Evolutionary conservation across 2,329 filamentous ascomycete species (phyloP).

Genomic region (Fusarium redolens): DNA sequence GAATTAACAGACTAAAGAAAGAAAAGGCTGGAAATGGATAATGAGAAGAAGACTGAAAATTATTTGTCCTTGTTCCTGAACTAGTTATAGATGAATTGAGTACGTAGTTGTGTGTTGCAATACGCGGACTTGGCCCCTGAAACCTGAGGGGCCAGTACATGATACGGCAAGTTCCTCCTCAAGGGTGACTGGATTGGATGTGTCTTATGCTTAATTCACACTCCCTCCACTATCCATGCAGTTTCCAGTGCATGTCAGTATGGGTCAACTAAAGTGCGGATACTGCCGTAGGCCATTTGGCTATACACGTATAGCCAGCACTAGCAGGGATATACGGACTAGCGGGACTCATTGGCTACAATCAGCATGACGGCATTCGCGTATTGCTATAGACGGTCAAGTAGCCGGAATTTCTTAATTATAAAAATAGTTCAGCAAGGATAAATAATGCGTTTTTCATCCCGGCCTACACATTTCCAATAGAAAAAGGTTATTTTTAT

Average conservation of each 20-base stretch:
- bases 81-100: background rate
- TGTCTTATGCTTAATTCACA: background rate
- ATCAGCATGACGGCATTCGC: background rate
- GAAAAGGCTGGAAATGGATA: too few species aligned
- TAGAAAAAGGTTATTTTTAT: background rate
- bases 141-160: background rate
- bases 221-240: too few species aligned
- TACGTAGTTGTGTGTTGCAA: too few species aligned
- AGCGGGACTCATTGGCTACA: too few species aligned
- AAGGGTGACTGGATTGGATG: background rate
- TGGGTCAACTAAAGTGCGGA: background rate
- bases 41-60: background rate
- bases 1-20: background rate
- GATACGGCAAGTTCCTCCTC: background rate
- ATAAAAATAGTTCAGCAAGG: background rate
- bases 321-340: background rate
- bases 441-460: background rate
- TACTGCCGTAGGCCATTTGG: background rate
- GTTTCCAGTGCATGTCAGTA: accelerated
- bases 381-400: background rate
- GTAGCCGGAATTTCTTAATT: background rate
- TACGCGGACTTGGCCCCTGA: background rate
- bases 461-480: too few species aligned
- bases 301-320: background rate
- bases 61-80: accelerated